Percentiles rank a stretch among this genome's conserved stretches.
These are phyloP conservation scores for Neurospora pannonica DNA, from an alignment of 495 filamentous ascomycete species.

Conservation along the genomic window DNA sequence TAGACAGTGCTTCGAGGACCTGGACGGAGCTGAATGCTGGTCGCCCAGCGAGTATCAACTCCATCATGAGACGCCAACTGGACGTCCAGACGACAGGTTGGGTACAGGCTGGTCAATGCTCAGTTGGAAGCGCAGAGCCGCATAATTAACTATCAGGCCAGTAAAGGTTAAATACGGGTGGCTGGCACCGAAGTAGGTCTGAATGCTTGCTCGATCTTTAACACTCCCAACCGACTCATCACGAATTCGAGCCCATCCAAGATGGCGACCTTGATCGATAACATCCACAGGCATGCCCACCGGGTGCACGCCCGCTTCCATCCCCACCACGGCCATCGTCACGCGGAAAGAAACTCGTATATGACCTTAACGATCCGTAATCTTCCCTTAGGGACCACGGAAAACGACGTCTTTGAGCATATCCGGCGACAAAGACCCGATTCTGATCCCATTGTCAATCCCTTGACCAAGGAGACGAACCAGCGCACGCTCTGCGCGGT, in stretches of 20 bases:
- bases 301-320: neutral
- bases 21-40: neutral
- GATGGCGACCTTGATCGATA: neutral
- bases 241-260: neutral
- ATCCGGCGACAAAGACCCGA: neutral
- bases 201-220: neutral
- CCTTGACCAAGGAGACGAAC: slow-evolving; percentile 2
- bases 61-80: neutral
- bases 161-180: neutral
- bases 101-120: neutral
- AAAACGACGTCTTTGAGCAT: slow-evolving; percentile 2
- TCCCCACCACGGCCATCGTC: neutral
- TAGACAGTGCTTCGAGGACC: neutral
- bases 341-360: neutral
- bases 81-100: neutral
- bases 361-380: slow-evolving; percentile 10
- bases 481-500: slow-evolving; percentile 1
- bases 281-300: neutral
- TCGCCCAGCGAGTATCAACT: neutral
- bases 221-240: neutral
- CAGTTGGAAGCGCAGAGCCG: neutral
- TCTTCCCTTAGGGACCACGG: slow-evolving; percentile 8
- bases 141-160: neutral
- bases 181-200: neutral
- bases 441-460: slow-evolving; percentile 2